Conservation (phyloP, 148 eudicot genomes). For the Bassia scoparia region DNA sequence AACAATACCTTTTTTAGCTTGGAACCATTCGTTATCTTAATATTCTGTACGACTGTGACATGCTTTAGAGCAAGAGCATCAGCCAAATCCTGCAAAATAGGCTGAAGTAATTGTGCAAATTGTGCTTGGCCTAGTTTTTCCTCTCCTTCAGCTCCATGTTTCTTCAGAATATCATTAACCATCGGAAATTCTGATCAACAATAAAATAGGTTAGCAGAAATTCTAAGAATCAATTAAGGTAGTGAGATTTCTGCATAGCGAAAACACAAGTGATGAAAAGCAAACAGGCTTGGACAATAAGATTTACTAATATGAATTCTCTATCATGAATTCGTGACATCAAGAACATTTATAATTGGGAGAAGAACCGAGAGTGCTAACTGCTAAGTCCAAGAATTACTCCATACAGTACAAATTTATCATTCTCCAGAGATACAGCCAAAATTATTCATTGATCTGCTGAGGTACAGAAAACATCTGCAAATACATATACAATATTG, state of each 20-base stretch:
- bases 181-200: slow-evolving; percentile 48
- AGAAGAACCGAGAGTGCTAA: too few species aligned
- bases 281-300: too few species aligned
- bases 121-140: slow-evolving; percentile 64
- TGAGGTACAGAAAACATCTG: too few species aligned
- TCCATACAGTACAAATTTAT: too few species aligned
- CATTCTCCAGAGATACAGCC: too few species aligned
- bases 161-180: slow-evolving; percentile 47
- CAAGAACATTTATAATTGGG: too few species aligned
- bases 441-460: too few species aligned
- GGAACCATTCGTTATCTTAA: slow-evolving; percentile 54
- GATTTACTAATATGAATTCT: too few species aligned
- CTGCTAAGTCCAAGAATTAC: too few species aligned
- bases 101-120: slow-evolving; percentile 54
- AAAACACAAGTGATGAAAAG: too few species aligned
- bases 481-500: not conserved
- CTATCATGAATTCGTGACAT: too few species aligned
- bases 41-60: slow-evolving; percentile 43
- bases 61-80: slow-evolving; percentile 49
- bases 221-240: not conserved
- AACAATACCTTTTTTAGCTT: slow-evolving; percentile 49
- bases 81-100: slow-evolving; percentile 53
- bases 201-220: not conserved
- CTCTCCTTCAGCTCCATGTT: slow-evolving; percentile 59
- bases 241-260: too few species aligned